These are phyloP conservation scores for Leccinum variicolor DNA, from an alignment of 768 basidiomycete species.

Conservation along the genomic window DNA sequence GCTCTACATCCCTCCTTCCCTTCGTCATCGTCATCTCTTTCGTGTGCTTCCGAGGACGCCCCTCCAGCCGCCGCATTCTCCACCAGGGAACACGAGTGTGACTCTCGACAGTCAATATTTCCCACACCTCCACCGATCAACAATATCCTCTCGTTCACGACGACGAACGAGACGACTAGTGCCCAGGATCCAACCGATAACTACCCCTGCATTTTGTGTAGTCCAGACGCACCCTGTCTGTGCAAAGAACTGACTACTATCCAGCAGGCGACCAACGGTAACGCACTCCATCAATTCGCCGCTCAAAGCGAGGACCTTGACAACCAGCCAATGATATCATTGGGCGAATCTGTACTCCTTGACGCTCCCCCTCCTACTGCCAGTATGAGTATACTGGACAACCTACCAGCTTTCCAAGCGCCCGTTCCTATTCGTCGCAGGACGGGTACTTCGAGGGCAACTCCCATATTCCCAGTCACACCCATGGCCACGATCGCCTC, in stretches of 20 bases:
- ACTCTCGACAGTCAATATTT: slow-evolving; percentile 26
- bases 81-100: slow-evolving; percentile 26
- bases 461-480: slow-evolving; percentile 55
- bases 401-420: slow-evolving; percentile 76
- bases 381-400: slow-evolving; percentile 63
- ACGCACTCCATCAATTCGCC: slow-evolving; percentile 10
- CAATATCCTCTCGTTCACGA: slow-evolving; percentile 37
- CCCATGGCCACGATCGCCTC: slow-evolving; percentile 29
- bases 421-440: slow-evolving; percentile 77
- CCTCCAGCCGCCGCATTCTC: slow-evolving; percentile 29
- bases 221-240: slow-evolving; percentile 65
- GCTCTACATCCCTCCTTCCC: slow-evolving; percentile 23
- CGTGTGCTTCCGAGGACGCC: slow-evolving; percentile 48
- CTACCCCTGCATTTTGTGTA: slow-evolving; percentile 70
- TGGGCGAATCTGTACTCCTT: slow-evolving; percentile 28
- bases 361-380: slow-evolving; percentile 24
- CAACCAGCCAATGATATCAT: slow-evolving; percentile 13
- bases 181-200: slow-evolving; percentile 30
- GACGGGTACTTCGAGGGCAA: slow-evolving; percentile 34
- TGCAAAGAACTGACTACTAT: slow-evolving; percentile 66
- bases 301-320: slow-evolving; percentile 11
- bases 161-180: slow-evolving; percentile 26
- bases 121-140: slow-evolving; percentile 29
- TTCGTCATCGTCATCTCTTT: slow-evolving; percentile 45
- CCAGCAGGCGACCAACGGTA: slow-evolving; percentile 38